phyloP scores from a whole-genome alignment of 257 asterid genomes.

The Phtheirospermum japonicum region DNA sequence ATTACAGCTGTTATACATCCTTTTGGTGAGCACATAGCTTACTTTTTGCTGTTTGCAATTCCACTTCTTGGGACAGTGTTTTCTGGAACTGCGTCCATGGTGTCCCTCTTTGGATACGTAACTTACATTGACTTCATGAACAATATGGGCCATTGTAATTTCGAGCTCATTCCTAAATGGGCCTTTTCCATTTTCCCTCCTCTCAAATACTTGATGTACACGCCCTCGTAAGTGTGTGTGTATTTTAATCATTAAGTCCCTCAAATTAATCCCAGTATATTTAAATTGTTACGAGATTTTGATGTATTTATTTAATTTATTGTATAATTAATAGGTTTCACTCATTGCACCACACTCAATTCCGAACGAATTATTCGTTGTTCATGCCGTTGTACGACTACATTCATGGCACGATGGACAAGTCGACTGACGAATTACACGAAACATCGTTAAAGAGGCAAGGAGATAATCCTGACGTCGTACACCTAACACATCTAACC shows the following conservation, averaged over 20 bases:
- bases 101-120: conserved; percentile 37
- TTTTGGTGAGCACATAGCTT: conserved; percentile 50
- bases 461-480: conserved; percentile 48
- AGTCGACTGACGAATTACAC: conserved; percentile 33
- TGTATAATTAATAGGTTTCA: conserved; percentile 58
- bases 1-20: conserved; percentile 59
- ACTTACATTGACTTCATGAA: conserved; percentile 57
- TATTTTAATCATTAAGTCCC: no score
- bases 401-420: conserved; percentile 53
- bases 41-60: conserved; percentile 41
- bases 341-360: conserved; percentile 72
- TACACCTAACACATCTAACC: conserved; percentile 58
- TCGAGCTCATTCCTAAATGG: conserved; percentile 56
- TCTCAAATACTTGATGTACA: conserved; percentile 57
- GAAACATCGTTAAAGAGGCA: conserved; percentile 38
- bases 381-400: conserved; percentile 69
- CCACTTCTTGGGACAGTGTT: conserved; percentile 35
- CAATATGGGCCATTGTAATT: conserved; percentile 64
- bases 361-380: conserved; percentile 54
- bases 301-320: no score
- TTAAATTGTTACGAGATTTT: no score
- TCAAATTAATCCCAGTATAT: no score
- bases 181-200: conserved; percentile 45
- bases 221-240: conserved; percentile 74
- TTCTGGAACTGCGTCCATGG: conserved; percentile 33